Evolutionary conservation across 2,329 filamentous ascomycete species (phyloP).

Genomic region (Apiospora aurea): DNA sequence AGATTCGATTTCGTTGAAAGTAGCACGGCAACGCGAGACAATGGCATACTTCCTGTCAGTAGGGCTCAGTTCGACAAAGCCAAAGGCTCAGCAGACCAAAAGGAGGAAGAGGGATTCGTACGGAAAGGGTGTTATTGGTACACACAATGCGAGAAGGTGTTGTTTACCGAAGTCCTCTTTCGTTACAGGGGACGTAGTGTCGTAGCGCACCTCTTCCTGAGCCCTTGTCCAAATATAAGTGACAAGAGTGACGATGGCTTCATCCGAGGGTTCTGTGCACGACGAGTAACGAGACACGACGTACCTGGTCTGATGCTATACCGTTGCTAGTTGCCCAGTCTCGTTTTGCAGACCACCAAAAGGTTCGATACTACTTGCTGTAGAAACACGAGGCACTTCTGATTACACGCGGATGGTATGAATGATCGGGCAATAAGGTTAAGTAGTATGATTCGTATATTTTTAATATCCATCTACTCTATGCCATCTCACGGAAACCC

Average conservation of each 20-base stretch:
- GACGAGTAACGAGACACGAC: no score
- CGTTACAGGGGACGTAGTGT: no score
- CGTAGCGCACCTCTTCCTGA: no score
- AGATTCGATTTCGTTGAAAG: not conserved
- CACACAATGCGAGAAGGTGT: not conserved
- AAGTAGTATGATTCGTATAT: not conserved
- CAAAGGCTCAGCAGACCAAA: not conserved
- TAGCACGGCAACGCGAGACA: not conserved
- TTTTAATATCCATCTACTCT: not conserved
- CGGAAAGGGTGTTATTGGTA: not conserved
- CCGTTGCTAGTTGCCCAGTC: no score
- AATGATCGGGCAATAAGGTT: not conserved
- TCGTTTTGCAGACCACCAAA: not conserved
- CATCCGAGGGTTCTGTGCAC: no score
- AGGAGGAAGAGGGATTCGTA: not conserved
- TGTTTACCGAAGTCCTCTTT: no score
- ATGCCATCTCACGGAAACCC: not conserved
- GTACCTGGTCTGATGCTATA: no score
- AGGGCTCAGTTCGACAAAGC: not conserved
- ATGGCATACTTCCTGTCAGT: not conserved
- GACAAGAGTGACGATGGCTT: no score
- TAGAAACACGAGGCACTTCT: not conserved
- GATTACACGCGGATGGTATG: not conserved
- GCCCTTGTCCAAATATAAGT: no score
- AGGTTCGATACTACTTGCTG: not conserved